Base-by-base conservation (phyloP, 78 protist species). In the Dictyostelium brefeldianum region DNA sequence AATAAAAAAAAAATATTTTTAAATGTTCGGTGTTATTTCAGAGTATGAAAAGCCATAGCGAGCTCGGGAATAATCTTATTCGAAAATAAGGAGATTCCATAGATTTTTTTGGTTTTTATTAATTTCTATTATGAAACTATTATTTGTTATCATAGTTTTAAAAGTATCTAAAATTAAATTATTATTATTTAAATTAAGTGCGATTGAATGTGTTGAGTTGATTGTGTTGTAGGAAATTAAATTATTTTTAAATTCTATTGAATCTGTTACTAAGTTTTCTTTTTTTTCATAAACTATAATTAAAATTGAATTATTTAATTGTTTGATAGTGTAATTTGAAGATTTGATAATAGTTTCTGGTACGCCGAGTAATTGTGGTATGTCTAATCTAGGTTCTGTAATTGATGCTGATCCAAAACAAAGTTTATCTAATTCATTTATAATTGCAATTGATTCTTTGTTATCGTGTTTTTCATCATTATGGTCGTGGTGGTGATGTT, bases 361-460 rank as follows among this genome's bases (percentile, higher is more conserved):
- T 31, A 67, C 31, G 17, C 15, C 18, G 3, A n/a, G 12, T 67
- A 67, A 31, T 1, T 36, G 6, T 31, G 75, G 75, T 67, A 67
- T 29, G 31, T 67, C 75, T 6, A 29, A 29, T 67, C 75, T 67
- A 0, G 43, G 43, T 67, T 67, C 75, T 15, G 43, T 67, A 73
- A 73, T 29, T 46, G 79, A 73, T 20, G 27, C 25, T 31, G 47
- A 67, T 17, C 75, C 75, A 67, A 67, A 67, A 12, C 75, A 18
- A 31, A 67, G 75, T 67, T 67, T 77, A 50, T 77, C 64, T 46
- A 77, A 27, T 36, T 77, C 51, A 50, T 43, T 43, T 17, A 77
- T 50, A 17, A 36, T 77, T 50, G 56, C 14, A 31, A 29, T 67
- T 50, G 57, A 31, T 22, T 74, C 80, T 74, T 47, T 22, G n/a